Base-by-base conservation (phyloP, 257 asterid genomes). In the Solanum lycopersicoides region DNA sequence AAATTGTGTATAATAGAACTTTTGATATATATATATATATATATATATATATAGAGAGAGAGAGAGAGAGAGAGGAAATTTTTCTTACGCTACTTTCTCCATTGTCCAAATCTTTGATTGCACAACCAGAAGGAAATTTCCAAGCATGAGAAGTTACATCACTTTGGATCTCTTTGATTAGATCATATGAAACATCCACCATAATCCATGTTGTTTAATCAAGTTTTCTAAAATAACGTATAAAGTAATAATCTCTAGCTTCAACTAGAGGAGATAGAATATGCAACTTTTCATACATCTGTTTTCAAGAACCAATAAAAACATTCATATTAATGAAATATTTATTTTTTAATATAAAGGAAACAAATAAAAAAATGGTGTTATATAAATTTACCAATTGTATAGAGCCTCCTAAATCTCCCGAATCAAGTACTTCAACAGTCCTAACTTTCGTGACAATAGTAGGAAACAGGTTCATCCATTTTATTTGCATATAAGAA, bases 391-490 rank as follows among this genome's bases (percentile, higher is more conserved):
- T 66, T 66, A 25, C 73, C 73, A 66, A 66, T 60, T 88, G 91
- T 76, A 96, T 56, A 72, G 92, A 89, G 50, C 95, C 96, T 7
- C 92, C 94, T 7, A 86, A 39, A 23, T 71, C 82, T 82, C 91
- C 94, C 12, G 91, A 87, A 72, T 94, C 94, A 53, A 93, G 47
- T 23, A 88, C 90, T 88, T 92, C 94, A 88, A 93, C 79, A 71
- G 89, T 92, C 86, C 86, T 90, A 13, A 93, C 96, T 86, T 91
- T 89, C 2, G 89, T 90, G 86, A 94, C 93, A 41, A 94, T 91
- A 12, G 93, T 91, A 42, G 95, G 93, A 83, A 96, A 93, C 89
- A 91, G 68, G 18, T 93, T 94, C 91, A 87, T 91, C 95, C 94
- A 94, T 87, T 93, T 93, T 66, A 89, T 83, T 98, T 95, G 90